These are phyloP conservation scores for Massospora cicadina DNA, from an alignment of 371 early-diverging fungal genomes.

Conservation along the genomic window DNA sequence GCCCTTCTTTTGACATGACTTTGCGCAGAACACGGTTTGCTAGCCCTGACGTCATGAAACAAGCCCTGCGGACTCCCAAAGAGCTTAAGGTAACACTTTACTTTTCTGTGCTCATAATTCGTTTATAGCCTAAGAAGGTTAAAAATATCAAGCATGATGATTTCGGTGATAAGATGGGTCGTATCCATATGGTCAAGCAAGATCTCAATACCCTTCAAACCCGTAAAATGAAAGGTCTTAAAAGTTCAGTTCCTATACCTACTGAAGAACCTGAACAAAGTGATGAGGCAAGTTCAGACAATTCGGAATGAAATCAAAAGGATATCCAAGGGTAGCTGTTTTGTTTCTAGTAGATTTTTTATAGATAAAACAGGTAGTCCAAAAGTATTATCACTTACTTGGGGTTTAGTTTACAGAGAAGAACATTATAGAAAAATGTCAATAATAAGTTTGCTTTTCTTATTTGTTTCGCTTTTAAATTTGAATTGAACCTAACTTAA, in stretches of 20 bases:
- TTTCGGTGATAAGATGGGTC: constrained; percentile 80
- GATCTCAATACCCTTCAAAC: constrained; percentile 83
- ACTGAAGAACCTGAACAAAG: constrained; percentile 27
- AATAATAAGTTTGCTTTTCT: neutral
- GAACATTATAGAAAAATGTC: neutral
- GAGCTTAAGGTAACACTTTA: constrained; percentile 45
- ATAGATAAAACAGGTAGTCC: neutral
- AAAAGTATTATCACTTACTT: no score
- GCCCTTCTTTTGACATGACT: constrained; percentile 68
- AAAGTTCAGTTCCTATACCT: constrained; percentile 17
- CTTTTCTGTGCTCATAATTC: no score
- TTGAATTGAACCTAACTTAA: neutral
- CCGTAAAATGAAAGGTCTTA: constrained; percentile 95
- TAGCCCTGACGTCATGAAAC: constrained; percentile 60
- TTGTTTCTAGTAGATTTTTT: neutral
- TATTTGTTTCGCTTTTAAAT: neutral
- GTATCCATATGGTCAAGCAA: constrained; percentile 83
- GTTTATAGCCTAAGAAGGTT: constrained; percentile 50
- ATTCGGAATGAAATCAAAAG: neutral
- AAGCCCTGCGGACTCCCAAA: constrained; percentile 63
- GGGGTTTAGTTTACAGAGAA: neutral
- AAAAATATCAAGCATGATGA: constrained; percentile 83
- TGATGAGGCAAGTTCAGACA: neutral
- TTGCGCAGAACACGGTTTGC: constrained; percentile 58
- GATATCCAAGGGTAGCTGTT: neutral